phyloP scores from a whole-genome alignment of 768 basidiomycete species.

The Lactarius trivialis region DNA sequence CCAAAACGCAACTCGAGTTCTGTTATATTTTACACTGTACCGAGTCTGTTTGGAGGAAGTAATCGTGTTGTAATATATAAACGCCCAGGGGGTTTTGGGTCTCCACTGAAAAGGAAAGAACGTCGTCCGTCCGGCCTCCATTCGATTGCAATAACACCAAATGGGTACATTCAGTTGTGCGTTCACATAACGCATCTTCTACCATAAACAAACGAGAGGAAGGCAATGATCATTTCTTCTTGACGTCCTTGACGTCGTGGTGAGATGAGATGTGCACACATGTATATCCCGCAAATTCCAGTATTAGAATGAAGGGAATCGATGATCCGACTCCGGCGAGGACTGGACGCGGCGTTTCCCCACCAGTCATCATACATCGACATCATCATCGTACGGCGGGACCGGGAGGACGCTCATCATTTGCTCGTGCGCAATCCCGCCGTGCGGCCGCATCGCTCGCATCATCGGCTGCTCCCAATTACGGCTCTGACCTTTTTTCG shows the following conservation, averaged over 20 bases:
- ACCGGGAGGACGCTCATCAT: not conserved
- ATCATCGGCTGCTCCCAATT: not conserved
- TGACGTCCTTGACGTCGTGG: not conserved
- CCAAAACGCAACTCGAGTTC: not conserved
- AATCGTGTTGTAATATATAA: not conserved
- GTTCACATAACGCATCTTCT: not conserved
- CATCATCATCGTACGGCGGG: not conserved
- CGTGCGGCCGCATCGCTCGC: not conserved
- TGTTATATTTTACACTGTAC: not conserved
- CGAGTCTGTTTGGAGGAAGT: not conserved
- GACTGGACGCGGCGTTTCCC: not conserved
- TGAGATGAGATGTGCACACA: not conserved
- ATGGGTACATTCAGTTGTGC: conserved; percentile 12
- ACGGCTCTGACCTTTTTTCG: not conserved
- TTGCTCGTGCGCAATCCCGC: not conserved
- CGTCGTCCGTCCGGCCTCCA: not conserved
- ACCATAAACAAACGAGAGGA: not conserved
- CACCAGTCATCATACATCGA: not conserved
- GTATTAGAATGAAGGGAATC: not conserved
- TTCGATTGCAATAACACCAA: conserved; percentile 15
- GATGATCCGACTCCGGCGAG: not conserved
- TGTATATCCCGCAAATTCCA: not conserved
- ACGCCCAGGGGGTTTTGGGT: not conserved
- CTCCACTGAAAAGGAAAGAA: not conserved
- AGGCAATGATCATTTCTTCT: not conserved